Conservation (phyloP, 257 asterid genomes). For the Lithospermum erythrorhizon region DNA sequence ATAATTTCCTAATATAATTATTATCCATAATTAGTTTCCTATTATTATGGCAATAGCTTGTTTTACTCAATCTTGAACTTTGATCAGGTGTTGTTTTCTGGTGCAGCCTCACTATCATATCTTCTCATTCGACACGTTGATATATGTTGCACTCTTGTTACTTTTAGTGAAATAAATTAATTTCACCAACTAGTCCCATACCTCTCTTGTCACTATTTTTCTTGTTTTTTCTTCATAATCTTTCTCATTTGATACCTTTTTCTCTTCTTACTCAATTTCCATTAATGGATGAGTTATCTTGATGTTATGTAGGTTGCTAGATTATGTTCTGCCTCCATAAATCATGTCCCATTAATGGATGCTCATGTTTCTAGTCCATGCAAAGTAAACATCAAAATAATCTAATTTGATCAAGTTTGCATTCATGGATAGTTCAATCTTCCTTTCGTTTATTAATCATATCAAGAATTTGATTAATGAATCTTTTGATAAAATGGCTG, state of each 20-base stretch:
- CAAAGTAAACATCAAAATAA: too few species aligned
- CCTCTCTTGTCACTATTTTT: slow-evolving; percentile 1
- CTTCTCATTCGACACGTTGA: slow-evolving; percentile 51
- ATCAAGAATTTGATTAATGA: neutral
- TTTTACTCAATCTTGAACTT: neutral
- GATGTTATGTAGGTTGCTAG: neutral
- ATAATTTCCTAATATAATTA: too few species aligned
- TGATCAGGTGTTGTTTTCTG: slow-evolving; percentile 13
- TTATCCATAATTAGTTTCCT: too few species aligned
- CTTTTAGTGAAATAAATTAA: too few species aligned
- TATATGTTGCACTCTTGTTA: neutral
- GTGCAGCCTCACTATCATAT: slow-evolving; percentile 20
- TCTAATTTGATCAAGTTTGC: neutral
- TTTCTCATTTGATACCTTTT: neutral
- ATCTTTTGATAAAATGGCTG: slow-evolving; percentile 28
- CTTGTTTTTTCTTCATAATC: neutral
- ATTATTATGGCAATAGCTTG: too few species aligned
- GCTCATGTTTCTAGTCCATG: neutral
- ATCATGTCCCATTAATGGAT: slow-evolving; percentile 3
- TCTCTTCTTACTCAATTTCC: neutral
- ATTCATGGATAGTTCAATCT: neutral
- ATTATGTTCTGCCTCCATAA: neutral
- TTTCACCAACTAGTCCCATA: neutral
- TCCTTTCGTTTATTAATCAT: neutral
- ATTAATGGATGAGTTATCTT: slow-evolving; percentile 2